Base-by-base conservation (phyloP, 1,284 basidiomycete species). In the Leccinum angustisporum region DNA sequence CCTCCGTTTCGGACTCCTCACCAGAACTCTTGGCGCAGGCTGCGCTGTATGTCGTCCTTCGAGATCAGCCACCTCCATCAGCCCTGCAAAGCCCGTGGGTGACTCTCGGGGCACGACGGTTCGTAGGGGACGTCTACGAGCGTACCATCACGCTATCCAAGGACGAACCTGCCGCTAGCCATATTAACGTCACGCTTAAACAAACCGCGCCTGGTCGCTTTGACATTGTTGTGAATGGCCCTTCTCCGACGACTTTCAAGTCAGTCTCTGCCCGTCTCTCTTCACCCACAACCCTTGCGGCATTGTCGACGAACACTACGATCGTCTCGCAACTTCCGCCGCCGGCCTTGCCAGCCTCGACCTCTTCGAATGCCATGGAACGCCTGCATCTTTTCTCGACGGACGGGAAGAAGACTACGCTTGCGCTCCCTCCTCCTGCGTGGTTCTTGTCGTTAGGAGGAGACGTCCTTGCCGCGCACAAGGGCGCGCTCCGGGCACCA, bases 1-100 rank as follows among this genome's bases (percentile, higher is more conserved):
- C 91, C 5, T 78, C 83, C 0, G 66, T 86, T 1, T 68, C 78
- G 6, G 77, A 82, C 18, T 86, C 91, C 0, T 81, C 83, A 0
- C 76, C 87, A 0, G 83, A 88, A 56, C 70, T 90, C 8, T 78
- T 94, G 5, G 91, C 90, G 1, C 90, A 92, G 71, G 91, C 90
- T 1, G 94, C 90, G 0, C 79, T 96, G 10, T 95, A 82, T 68
- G 78, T 92, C 18, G 83, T 81, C 25, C 82, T 95, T 18, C 84
- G 90, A 53, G 91, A 92, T 65, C 79, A 82, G 40, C 75, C 81
- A 5, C 60, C 68, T 53, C 63, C 58, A 51, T 70, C 21, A 25
- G 68, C 10, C 38, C 66, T 66, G 56, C 61, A 69, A 5, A 66
- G 67, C 0, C 88, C 90, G 0, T 95, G 93, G 93, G 77, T 78